Evolutionary conservation across 805 yeast species (phyloP).

Genomic region (Kodamaea restingae): DNA sequence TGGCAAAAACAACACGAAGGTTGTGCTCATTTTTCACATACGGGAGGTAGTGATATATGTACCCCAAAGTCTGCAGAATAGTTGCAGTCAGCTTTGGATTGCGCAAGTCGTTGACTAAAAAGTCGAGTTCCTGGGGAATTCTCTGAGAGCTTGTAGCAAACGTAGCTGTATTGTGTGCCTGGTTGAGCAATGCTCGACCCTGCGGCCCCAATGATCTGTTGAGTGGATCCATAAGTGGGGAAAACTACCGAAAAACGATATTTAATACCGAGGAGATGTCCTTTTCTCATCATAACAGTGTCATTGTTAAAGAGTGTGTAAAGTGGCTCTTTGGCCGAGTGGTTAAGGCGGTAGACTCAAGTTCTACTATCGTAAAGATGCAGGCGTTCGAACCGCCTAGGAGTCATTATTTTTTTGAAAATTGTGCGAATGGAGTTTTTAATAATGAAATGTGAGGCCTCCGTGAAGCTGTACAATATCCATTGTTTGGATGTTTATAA

Average conservation of each 20-base stretch:
- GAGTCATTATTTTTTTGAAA: constrained; percentile 1
- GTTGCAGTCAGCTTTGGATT: constrained; percentile 34
- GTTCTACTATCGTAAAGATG: constrained; percentile 3
- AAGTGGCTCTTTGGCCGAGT: constrained; percentile 2
- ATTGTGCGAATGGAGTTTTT: no score
- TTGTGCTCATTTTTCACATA: constrained; percentile 45
- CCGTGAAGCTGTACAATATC: no score
- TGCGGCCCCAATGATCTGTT: constrained; percentile 7
- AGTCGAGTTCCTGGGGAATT: constrained; percentile 45
- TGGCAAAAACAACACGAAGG: constrained; percentile 40
- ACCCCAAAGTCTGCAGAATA: constrained; percentile 37
- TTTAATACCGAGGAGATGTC: constrained; percentile 3
- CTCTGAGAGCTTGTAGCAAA: background rate
- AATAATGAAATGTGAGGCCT: no score
- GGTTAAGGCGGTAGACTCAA: constrained; percentile 3
- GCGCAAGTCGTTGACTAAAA: constrained; percentile 40
- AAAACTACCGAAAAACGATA: background rate
- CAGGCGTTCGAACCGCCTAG: constrained; percentile 4
- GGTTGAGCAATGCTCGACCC: constrained; percentile 5
- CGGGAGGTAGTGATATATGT: constrained; percentile 50
- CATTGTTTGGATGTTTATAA: no score
- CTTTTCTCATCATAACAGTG: background rate
- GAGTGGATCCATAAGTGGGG: constrained; percentile 4
- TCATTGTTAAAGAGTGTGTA: background rate
- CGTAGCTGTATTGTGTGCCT: background rate